Evolutionary conservation across 192 early-diverging fungal genomes (phyloP), one percentile per base, ranked within the genome.

Genomic region (Chytriomyces sp.): DNA sequence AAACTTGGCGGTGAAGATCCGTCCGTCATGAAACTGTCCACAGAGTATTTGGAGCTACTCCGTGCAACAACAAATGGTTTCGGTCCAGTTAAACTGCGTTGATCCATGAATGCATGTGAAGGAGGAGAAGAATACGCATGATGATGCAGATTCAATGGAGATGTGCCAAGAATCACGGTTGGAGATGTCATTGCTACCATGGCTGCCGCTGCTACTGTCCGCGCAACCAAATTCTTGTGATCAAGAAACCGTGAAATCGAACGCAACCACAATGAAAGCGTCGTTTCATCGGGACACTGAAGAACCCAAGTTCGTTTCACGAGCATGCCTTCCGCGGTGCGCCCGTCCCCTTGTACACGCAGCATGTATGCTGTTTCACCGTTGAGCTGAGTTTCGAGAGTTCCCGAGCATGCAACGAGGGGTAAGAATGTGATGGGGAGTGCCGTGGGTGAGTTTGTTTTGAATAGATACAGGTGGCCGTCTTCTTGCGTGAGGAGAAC

Each of bases 351-450:
- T 20, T 13, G 13, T 13, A 57, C 53, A 20, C 53, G 53, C 20
- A 57, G 3, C 53, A 57, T 20, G 53, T n/a, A 57, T 2, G 53
- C 53, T 1, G 53, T 57, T 13, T 57, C 16, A 2, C 53, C 53
- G 20, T 57, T 20, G 53, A 57, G 0, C 5, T 45, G 7, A 26
- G 16, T 16, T 69, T 49, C 47, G 9, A 16, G 8, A 44, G 18
- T n/a, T 18, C 43, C 13, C 11, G 50, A 28, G 68, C 68, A 69
- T 18, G 7, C 26, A 11, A 18, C 8, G 20, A 69, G 7, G 3
- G 68, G 68, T 26, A 69, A 50, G 26, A 69, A 69, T 13, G 68
- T 69, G 68, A 69, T 13, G 4, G 68, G 68, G 8, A 24, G 9
- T n/a, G 68, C 68, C 6, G 9, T 43, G 13, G 68, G 68, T 7